phyloP scores from a whole-genome alignment of 345 rosid species.

The Populus tremula region DNA sequence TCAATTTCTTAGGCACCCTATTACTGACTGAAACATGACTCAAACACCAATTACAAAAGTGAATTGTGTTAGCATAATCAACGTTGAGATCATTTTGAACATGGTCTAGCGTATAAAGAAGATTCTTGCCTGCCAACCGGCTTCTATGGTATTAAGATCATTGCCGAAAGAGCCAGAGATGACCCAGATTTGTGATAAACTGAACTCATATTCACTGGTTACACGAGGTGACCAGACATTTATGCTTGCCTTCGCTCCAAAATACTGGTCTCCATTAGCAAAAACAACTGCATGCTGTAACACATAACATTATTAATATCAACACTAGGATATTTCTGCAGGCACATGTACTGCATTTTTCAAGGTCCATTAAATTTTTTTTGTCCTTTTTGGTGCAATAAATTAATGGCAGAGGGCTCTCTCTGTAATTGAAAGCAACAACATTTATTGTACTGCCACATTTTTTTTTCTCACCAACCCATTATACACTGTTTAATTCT shows the following conservation, averaged over 20 bases:
- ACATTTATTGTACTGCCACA: not conserved
- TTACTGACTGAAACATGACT: too few relatives aligned
- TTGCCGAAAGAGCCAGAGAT: constrained; percentile 36
- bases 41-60: not conserved
- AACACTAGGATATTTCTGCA: not conserved
- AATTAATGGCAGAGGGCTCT: constrained; percentile 8
- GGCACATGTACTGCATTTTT: not conserved
- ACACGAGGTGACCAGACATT: constrained; percentile 37
- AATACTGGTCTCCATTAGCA: constrained; percentile 36
- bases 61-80: too few relatives aligned
- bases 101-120: not conserved
- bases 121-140: constrained; percentile 38
- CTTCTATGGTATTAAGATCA: constrained; percentile 37
- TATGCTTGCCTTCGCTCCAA: constrained; percentile 33
- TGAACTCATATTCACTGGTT: constrained; percentile 24
- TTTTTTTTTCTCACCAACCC: not conserved
- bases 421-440: not conserved
- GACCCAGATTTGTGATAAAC: constrained; percentile 36
- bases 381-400: not conserved
- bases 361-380: not conserved
- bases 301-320: not conserved
- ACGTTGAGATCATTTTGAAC: not conserved
- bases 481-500: not conserved
- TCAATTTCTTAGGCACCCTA: not conserved
- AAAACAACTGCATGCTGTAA: constrained; percentile 34